Base-by-base conservation (phyloP, 2,329 filamentous ascomycete genomes). In the Venturia asperata region DNA sequence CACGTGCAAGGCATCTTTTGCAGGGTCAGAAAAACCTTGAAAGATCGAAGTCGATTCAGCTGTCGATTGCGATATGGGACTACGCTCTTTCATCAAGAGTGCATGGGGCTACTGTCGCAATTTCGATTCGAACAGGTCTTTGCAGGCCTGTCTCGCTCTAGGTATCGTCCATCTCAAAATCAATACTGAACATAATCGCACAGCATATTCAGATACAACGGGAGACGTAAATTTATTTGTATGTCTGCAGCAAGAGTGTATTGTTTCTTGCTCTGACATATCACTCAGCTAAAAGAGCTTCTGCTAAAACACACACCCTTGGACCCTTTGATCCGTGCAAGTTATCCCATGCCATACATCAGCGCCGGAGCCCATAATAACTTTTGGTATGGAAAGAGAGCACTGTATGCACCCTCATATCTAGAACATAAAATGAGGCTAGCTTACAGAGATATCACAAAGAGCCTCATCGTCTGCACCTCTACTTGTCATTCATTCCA, bases 311-410 rank as follows among this genome's bases (percentile, higher is more conserved):
- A 15, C 30, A 37, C 37, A 15, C 52, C 52, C 52, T 6, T 37
- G n/a, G 19, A 56, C 37, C 27, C 52, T 34, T 56, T 56, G n/a
- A n/a, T n/a, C n/a, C 6, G 30, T 34, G 3, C 30, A 34, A 34
- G 30, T 34, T 34, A 55, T 24, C 49, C 49, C 49, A 58, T 34
- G 27, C 27, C 52, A 37, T 58, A 37, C 27, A 58, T 41, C 47
- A 58, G 52, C 52, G 52, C 52, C 52, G 52, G 52, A 19, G 52
- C 60, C 60, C 60, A 61, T 42, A 61, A 61, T 27, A 42, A 45
- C 60, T 61, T 61, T 61, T 61, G 37, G 60, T 61, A 9, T 61
- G 39, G 60, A 27, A 45, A 45, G 45, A 45, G 60, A 61, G 60
- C 60, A 37, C 24, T n/a, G 37, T 45, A 42, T 13, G 39, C 39